Evolutionary conservation across 2,329 filamentous ascomycete species (phyloP).

Genomic region (Whalleya microplaca): DNA sequence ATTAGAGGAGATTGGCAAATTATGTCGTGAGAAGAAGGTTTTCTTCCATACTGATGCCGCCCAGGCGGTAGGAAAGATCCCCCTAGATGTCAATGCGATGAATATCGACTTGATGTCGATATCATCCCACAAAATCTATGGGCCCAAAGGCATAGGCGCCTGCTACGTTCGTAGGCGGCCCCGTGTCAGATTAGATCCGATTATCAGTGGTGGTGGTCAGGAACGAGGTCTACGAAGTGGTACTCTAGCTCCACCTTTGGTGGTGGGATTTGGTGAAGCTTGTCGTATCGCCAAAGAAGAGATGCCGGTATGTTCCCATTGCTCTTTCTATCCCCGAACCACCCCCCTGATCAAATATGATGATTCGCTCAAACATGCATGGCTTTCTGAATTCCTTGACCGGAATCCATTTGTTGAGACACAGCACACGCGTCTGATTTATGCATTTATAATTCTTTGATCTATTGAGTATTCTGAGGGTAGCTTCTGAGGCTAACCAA

Average conservation of each 20-base stretch:
- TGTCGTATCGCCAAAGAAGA: constrained; percentile 91
- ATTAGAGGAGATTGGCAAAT: constrained; percentile 86
- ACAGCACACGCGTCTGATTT: constrained; percentile 70
- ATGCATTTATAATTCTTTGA: constrained; percentile 21
- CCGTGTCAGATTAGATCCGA: constrained; percentile 89
- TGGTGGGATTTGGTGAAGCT: constrained; percentile 93
- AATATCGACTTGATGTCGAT: constrained; percentile 99
- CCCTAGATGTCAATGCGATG: constrained; percentile 95
- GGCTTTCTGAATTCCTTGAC: constrained; percentile 82
- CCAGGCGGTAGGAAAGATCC: constrained; percentile 98
- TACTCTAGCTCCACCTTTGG: constrained; percentile 85
- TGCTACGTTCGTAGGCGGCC: constrained; percentile 94
- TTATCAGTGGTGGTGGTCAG: constrained; percentile 95
- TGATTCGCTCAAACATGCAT: constrained; percentile 89
- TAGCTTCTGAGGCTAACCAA: constrained; percentile 7
- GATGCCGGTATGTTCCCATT: constrained; percentile 72
- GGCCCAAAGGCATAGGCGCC: constrained; percentile 94
- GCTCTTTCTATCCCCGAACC: constrained; percentile 21
- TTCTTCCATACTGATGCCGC: constrained; percentile 98
- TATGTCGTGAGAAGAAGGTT: constrained; percentile 89
- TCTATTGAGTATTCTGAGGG: background rate
- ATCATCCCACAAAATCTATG: constrained; percentile 98
- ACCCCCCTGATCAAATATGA: constrained; percentile 57
- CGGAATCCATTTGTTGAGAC: constrained; percentile 60
- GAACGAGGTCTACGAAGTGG: constrained; percentile 94